A percentile compares a stretch with the other conserved stretches of the same genome.
Conservation (phyloP, 306 rosid genomes). For the Dicorynia guianensis region DNA sequence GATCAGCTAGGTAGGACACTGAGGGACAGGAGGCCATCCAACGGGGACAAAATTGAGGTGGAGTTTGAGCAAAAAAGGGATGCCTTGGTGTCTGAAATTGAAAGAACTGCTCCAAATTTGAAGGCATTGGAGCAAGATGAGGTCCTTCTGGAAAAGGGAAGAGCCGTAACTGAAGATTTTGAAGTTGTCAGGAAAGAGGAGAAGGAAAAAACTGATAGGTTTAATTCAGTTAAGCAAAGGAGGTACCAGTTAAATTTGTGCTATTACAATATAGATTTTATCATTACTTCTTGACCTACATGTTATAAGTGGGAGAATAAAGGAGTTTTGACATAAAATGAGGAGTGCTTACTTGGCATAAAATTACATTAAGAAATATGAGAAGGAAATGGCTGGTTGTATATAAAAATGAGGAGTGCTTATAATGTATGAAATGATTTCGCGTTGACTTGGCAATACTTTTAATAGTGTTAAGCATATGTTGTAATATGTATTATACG, state of each 20-base stretch:
- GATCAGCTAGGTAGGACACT: conserved; percentile 68
- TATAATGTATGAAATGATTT: background rate
- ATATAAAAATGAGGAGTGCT: background rate
- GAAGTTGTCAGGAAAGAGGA: conserved; percentile 91
- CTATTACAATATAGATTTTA: conserved; percentile 17
- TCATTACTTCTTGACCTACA: conserved; percentile 19
- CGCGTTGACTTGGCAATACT: background rate
- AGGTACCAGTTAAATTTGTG: conserved; percentile 63
- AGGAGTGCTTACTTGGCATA: no score
- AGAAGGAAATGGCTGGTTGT: conserved; percentile 4
- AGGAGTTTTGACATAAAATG: background rate
- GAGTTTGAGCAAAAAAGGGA: conserved; percentile 84
- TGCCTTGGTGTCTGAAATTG: conserved; percentile 78
- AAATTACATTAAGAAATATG: conserved; percentile 11
- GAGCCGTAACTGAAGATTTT: conserved; percentile 79
- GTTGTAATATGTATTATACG: background rate
- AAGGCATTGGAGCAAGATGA: conserved; percentile 98
- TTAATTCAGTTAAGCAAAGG: conserved; percentile 77
- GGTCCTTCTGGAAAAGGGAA: conserved; percentile 86
- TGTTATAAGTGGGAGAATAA: background rate
- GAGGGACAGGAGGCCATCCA: conserved; percentile 73
- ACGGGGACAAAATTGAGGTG: conserved; percentile 75
- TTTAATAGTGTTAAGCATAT: conserved; percentile 9
- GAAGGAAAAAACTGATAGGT: conserved; percentile 75
- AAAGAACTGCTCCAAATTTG: conserved; percentile 96